Percentiles rank a stretch among this genome's conserved stretches.
Evolutionary conservation across 2,329 filamentous ascomycete genomes (phyloP).

Genomic region (Helminthosporium solani): DNA sequence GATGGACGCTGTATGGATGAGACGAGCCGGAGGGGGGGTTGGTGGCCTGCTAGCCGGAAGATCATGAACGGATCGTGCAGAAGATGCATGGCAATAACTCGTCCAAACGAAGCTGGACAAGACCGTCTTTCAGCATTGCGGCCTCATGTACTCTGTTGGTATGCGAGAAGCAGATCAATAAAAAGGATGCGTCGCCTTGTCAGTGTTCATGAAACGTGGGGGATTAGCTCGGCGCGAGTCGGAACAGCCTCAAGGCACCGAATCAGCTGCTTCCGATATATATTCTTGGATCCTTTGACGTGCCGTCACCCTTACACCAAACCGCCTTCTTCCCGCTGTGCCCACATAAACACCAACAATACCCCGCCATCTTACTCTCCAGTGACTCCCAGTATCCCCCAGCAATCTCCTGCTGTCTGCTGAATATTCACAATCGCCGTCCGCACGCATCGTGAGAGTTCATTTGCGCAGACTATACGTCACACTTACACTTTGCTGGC

Average conservation of each 20-base stretch:
- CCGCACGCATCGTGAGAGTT: slow-evolving; percentile 4
- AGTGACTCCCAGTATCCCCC: too few species aligned
- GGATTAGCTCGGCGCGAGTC: slow-evolving; percentile 4
- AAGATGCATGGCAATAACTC: slow-evolving; percentile 7
- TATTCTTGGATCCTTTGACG: slow-evolving; percentile 20
- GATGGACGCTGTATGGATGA: slow-evolving; percentile 8
- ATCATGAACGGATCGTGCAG: slow-evolving; percentile 28
- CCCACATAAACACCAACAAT: slow-evolving; percentile 7
- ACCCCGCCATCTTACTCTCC: slow-evolving; percentile 1
- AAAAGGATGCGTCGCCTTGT: not conserved
- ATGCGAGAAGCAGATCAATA: not conserved
- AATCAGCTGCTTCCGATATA: slow-evolving; percentile 35
- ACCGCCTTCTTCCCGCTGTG: slow-evolving; percentile 5
- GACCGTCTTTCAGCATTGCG: not conserved
- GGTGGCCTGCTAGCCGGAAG: slow-evolving; percentile 16
- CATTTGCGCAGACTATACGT: slow-evolving; percentile 21
- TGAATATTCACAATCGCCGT: slow-evolving; percentile 1
- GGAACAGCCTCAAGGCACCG: slow-evolving; percentile 4
- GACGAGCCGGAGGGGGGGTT: slow-evolving; percentile 11
- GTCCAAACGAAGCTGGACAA: slow-evolving; percentile 3
- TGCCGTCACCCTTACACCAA: slow-evolving; percentile 14
- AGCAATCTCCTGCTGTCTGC: too few species aligned
- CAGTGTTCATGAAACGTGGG: not conserved
- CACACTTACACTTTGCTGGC: not conserved
- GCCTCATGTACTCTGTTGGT: not conserved